Conservation (phyloP, 2,329 filamentous ascomycete genomes). For the Fusarium albidum region DNA sequence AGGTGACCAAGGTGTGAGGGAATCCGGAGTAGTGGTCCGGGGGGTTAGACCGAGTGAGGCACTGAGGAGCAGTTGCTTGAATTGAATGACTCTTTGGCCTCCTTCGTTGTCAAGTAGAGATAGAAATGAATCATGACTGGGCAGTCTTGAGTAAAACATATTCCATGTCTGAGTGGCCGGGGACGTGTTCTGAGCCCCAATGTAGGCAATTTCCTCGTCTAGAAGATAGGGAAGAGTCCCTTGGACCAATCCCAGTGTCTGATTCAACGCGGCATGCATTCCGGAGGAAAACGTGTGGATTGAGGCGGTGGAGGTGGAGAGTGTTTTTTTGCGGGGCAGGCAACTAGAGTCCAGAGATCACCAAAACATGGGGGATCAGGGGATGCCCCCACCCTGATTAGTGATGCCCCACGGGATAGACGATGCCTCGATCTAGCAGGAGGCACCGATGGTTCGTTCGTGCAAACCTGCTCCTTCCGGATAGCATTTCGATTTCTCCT, state of each 20-base stretch:
- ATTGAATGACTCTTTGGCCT: too few relatives aligned
- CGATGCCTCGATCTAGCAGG: conserved; percentile 16
- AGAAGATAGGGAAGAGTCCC: conserved; percentile 4
- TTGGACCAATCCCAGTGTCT: background rate
- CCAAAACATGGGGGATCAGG: background rate
- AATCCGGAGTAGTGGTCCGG: too few relatives aligned
- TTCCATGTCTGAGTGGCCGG: background rate
- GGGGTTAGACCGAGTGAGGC: too few relatives aligned
- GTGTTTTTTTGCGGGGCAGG: background rate
- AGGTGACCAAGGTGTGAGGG: conserved; percentile 20
- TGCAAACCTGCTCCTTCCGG: conserved; percentile 14
- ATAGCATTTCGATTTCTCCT: background rate
- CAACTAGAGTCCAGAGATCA: background rate
- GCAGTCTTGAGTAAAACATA: too few relatives aligned
- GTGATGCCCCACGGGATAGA: too few relatives aligned
- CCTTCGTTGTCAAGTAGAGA: too few relatives aligned
- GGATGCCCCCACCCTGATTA: too few relatives aligned
- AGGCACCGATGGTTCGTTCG: conserved; percentile 21
- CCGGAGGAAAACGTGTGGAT: background rate
- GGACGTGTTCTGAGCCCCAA: conserved; percentile 1
- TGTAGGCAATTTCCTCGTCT: conserved; percentile 1
- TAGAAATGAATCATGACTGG: too few relatives aligned
- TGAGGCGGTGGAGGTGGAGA: conserved; percentile 10
- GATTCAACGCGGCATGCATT: background rate
- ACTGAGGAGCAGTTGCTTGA: too few relatives aligned